Conservation (phyloP, 1,284 basidiomycete species). For the Puccinia hordei region DNA sequence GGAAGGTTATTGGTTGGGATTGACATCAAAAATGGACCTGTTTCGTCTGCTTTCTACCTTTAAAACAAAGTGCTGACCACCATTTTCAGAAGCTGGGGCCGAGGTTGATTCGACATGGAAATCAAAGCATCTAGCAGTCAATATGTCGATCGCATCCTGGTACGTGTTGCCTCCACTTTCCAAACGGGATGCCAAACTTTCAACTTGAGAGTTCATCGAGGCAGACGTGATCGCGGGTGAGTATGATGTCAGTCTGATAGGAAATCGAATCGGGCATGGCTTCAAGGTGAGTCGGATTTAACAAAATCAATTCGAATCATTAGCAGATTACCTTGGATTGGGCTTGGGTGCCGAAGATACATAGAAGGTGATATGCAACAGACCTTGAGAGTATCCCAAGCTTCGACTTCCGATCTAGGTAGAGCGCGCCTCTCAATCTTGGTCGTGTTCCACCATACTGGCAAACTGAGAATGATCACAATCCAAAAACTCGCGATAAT, state of each 20-base stretch:
- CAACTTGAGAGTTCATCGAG: conserved; percentile 15
- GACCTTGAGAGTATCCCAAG: conserved; percentile 60
- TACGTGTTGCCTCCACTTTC: background rate
- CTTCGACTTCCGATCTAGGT: conserved; percentile 68
- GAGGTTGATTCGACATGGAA: conserved; percentile 3
- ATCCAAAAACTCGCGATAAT: conserved; percentile 68
- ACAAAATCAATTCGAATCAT: too few relatives aligned
- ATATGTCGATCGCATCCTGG: conserved; percentile 40
- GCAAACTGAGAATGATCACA: conserved; percentile 71
- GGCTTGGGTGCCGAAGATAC: background rate
- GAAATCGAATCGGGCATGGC: conserved; percentile 43
- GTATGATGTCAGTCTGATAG: conserved; percentile 25
- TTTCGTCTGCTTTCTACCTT: background rate
- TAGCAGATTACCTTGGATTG: background rate
- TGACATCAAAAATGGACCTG: background rate
- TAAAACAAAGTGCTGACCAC: conserved; percentile 26
- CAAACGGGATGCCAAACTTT: conserved; percentile 3
- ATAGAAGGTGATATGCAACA: background rate
- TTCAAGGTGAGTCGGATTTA: background rate
- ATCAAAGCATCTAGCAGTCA: conserved; percentile 44
- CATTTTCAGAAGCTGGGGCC: background rate
- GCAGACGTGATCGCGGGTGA: background rate
- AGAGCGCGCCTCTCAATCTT: conserved; percentile 77
- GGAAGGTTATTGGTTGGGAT: background rate
- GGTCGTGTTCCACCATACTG: conserved; percentile 85